phyloP scores from a whole-genome alignment of 208 protist species.

The Leishmania amazonensis region DNA sequence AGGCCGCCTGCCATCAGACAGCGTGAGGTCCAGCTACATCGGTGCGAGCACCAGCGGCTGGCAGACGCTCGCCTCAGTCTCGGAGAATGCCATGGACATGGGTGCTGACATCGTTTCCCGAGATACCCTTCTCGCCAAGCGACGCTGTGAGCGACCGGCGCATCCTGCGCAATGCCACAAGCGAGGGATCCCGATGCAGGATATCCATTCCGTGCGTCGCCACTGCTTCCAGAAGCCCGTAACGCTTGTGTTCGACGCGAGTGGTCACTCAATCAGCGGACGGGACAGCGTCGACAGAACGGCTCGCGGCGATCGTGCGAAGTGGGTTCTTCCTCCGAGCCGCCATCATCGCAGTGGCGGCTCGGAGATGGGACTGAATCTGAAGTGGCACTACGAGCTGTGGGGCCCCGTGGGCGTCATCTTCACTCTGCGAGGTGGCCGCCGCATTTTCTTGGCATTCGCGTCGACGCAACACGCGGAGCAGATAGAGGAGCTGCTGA shows the following conservation, averaged over 20 bases:
- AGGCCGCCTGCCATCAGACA: slow-evolving; percentile 5
- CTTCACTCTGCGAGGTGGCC: slow-evolving; percentile 30
- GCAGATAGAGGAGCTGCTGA: slow-evolving; percentile 28
- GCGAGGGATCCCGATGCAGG: slow-evolving; percentile 32
- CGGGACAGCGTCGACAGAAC: neutral
- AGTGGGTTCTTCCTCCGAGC: neutral
- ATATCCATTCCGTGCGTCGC: slow-evolving; percentile 32
- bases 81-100: neutral
- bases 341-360: neutral
- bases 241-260: slow-evolving; percentile 28
- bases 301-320: neutral
- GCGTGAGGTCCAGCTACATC: slow-evolving; percentile 1
- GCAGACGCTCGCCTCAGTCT: slow-evolving; percentile 7
- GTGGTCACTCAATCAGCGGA: slow-evolving; percentile 2
- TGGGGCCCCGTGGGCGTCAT: slow-evolving; percentile 46
- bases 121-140: neutral
- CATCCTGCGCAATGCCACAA: slow-evolving; percentile 3
- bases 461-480: slow-evolving; percentile 14
- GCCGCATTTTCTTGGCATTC: slow-evolving; percentile 39
- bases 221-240: slow-evolving; percentile 39
- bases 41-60: neutral
- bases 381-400: slow-evolving; percentile 41
- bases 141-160: neutral
- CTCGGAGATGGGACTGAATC: neutral
- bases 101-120: slow-evolving; percentile 7